phyloP scores from a whole-genome alignment of 768 basidiomycete genomes.

The Suillus hirtellus region DNA sequence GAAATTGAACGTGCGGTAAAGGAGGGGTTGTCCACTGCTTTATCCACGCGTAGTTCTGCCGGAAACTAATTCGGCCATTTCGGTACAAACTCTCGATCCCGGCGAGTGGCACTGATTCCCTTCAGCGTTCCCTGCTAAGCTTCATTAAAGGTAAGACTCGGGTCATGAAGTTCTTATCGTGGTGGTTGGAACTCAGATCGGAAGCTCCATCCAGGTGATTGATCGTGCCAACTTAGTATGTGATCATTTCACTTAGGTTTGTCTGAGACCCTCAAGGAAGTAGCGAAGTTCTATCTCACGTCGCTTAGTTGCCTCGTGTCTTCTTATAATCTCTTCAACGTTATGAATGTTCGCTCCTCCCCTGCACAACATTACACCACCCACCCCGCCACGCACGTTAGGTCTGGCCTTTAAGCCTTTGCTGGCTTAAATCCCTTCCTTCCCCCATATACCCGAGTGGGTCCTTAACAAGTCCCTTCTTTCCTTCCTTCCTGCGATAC shows the following conservation, averaged over 20 bases:
- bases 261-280: conserved; percentile 15
- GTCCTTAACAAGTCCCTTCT: conserved; percentile 38
- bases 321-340: conserved; percentile 34
- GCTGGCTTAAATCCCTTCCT: conserved; percentile 23
- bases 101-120: neutral
- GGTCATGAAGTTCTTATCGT: conserved; percentile 9
- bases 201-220: conserved; percentile 12
- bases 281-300: conserved; percentile 30
- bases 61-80: neutral
- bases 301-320: conserved; percentile 38
- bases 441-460: conserved; percentile 22
- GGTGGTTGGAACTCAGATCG: conserved; percentile 15
- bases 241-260: conserved; percentile 1
- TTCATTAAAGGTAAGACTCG: conserved; percentile 7
- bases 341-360: conserved; percentile 21
- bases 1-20: conserved; percentile 27
- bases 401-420: conserved; percentile 26
- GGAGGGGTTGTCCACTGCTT: conserved; percentile 20
- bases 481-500: conserved; percentile 11
- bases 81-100: neutral
- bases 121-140: neutral
- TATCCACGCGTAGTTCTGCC: conserved; percentile 5
- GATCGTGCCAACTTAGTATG: conserved; percentile 4
- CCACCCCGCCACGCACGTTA: conserved; percentile 30
- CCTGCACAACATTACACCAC: conserved; percentile 25